phyloP scores from a whole-genome alignment of 129 eudicot species.

The Helianthus tuberosus region DNA sequence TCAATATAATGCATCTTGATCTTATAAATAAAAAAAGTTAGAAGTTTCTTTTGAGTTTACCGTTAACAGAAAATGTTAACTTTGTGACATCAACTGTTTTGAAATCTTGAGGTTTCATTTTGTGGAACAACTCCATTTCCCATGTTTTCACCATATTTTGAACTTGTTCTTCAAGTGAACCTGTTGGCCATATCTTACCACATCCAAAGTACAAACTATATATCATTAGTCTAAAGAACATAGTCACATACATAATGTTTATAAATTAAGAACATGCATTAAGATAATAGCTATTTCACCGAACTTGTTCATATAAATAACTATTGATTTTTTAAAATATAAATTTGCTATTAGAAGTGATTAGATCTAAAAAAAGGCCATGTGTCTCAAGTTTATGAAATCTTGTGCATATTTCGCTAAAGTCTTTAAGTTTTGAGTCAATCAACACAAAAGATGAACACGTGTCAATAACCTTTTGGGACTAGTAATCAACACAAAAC shows the following conservation, averaged over 20 bases:
- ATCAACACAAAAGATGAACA: too few relatives aligned
- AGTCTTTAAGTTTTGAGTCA: too few relatives aligned
- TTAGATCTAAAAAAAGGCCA: background rate
- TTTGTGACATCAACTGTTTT: conserved; percentile 1
- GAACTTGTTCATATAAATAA: background rate
- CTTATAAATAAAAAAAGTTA: background rate
- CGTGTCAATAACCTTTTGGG: background rate
- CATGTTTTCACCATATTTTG: conserved; percentile 14
- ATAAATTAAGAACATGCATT: background rate
- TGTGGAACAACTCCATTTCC: conserved; percentile 8
- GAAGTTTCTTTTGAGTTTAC: background rate
- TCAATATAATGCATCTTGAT: background rate
- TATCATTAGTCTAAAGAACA: background rate
- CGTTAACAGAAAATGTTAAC: conserved; percentile 3
- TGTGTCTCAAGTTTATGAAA: background rate
- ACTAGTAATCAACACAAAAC: background rate
- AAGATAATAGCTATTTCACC: background rate
- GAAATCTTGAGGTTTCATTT: conserved; percentile 11
- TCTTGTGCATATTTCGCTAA: background rate
- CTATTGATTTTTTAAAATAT: background rate
- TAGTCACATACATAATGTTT: background rate
- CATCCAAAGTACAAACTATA: background rate
- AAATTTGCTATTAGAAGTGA: background rate
- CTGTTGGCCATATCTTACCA: conserved; percentile 7
- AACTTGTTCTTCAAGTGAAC: conserved; percentile 14